phyloP scores from a whole-genome alignment of 768 basidiomycete genomes.

The Kwoniella mangroviensis region DNA sequence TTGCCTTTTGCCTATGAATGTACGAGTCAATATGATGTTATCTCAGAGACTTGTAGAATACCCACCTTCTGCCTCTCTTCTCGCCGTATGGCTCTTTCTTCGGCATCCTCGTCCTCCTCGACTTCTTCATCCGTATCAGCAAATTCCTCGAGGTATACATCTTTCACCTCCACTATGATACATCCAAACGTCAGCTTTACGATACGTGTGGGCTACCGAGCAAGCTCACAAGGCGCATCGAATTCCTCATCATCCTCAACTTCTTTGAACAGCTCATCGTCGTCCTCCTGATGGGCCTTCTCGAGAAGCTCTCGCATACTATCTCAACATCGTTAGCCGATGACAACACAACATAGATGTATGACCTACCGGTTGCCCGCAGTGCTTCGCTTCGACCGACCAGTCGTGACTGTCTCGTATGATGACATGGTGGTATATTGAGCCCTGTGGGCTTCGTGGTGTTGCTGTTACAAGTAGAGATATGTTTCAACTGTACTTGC shows the following conservation, averaged over 20 bases:
- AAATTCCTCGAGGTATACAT: constrained; percentile 54
- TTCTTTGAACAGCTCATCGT: constrained; percentile 53
- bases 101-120: constrained; percentile 49
- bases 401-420: constrained; percentile 44
- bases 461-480: not conserved
- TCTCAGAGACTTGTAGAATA: not conserved
- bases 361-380: constrained; percentile 54
- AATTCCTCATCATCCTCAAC: constrained; percentile 56
- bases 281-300: constrained; percentile 53
- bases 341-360: not conserved
- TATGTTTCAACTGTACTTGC: not conserved
- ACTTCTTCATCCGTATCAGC: constrained; percentile 57
- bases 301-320: constrained; percentile 56
- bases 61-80: constrained; percentile 49
- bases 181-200: not conserved
- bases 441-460: constrained; percentile 5
- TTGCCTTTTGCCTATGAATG: constrained; percentile 48
- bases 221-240: constrained; percentile 43
- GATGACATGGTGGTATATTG: constrained; percentile 9
- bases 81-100: constrained; percentile 35
- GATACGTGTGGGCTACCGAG: not conserved
- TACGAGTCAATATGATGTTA: not conserved
- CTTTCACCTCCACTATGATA: constrained; percentile 42
- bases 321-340: constrained; percentile 14
- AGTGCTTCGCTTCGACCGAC: constrained; percentile 50